Base-by-base conservation (phyloP, 1,139 yeast species). In the Zygoascus sp. region DNA sequence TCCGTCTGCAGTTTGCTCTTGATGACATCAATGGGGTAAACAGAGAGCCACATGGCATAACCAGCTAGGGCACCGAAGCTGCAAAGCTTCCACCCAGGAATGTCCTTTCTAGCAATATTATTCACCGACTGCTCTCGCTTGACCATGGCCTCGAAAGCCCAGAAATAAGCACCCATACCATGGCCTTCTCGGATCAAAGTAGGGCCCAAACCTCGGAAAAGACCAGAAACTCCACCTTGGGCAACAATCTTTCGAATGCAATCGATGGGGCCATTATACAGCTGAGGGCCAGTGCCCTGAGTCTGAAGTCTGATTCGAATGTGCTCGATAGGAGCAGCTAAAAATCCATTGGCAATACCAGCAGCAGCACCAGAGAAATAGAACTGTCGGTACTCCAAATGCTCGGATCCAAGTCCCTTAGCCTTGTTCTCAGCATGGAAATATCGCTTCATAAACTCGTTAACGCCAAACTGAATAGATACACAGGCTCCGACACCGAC, bases 401-500 rank as follows among this genome's bases (percentile, higher is more conserved):
- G 68, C 3, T 74, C 68, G 30, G 65, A 64, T 7, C 49, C 50
- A 40, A 58, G 50, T 40, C 43, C 81, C 73, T 66, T 60, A 28
- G 70, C 62, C 42, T 62, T 63, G 45, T 72, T 67, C 49, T 68
- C 72, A n/a, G 56, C 52, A 45, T 66, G 70, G 60, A 81, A 85
- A 53, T 73, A 66, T 58, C 97, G 75, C 68, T 92, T 92, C 96
- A 90, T 88, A 59, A 76, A 86, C 64, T 92, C 97, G 62, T 90
- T 90, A 35, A 88, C 95, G 40, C 96, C 92, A 61, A 83, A 83
- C 59, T 81, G 88, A 39, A 89, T 84, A 2, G 96, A 86, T 16
- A 89, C 80, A 71, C 95, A 85, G 0, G 96, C 96, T 49, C 97
- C 97, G 32, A 89, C 94, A 38, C 97, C 97, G 38, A 89, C 69